These are phyloP conservation scores for Fusarium goolgardi DNA, from an alignment of 2,329 filamentous ascomycete genomes.

Conservation along the genomic window DNA sequence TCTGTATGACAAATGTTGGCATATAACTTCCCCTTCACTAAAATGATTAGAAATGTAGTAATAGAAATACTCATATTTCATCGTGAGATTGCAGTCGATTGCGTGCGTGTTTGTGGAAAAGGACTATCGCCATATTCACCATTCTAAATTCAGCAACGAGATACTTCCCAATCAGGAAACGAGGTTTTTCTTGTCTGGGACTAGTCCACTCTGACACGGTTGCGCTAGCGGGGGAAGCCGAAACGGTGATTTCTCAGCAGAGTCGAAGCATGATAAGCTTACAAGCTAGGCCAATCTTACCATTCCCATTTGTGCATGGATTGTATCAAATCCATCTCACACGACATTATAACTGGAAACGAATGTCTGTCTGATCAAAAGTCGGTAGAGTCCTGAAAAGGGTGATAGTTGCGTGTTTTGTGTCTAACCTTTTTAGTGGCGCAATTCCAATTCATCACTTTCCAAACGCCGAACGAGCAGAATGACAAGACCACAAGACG, in stretches of 20 bases:
- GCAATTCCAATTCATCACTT: constrained; percentile 37
- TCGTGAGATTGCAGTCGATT: neutral
- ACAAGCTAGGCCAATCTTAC: neutral
- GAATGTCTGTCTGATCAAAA: neutral
- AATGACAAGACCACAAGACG: constrained; percentile 12
- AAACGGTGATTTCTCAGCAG: constrained; percentile 20
- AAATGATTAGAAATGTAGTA: neutral
- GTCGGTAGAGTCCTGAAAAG: neutral
- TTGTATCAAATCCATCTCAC: too few relatives aligned
- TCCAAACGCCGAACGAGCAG: neutral
- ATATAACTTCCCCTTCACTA: fast-evolving
- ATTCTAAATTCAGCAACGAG: neutral
- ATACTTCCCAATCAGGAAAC: constrained; percentile 24
- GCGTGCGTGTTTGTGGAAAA: neutral
- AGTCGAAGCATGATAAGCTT: neutral
- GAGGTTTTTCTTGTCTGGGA: neutral
- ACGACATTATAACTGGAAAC: fast-evolving
- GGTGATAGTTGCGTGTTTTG: too few relatives aligned
- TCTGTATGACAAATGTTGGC: fast-evolving
- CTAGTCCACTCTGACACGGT: neutral
- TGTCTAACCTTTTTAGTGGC: constrained; percentile 10
- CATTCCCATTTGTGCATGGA: neutral
- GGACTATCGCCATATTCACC: neutral
- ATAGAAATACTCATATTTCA: fast-evolving
- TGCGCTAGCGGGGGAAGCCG: too few relatives aligned